phyloP scores from a whole-genome alignment of 2,329 filamentous ascomycete species.

The Colletotrichum sublineola region DNA sequence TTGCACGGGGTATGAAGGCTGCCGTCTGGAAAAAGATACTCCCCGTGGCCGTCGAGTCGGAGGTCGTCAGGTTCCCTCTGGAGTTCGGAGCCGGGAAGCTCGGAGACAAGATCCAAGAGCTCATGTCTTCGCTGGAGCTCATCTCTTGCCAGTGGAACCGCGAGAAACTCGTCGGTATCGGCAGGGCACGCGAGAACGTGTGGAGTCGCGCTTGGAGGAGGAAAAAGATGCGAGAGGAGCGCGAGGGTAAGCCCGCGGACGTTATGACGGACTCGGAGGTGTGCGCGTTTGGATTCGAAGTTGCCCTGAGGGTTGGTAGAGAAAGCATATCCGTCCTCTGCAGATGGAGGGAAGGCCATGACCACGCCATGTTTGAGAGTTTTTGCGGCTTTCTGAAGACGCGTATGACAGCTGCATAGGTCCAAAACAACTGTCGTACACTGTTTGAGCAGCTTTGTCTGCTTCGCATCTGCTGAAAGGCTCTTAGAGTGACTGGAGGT shows the following conservation, averaged over 20 bases:
- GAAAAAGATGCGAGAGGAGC: constrained; percentile 57
- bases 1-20: constrained; percentile 60
- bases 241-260: constrained; percentile 43
- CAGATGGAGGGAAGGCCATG: constrained; percentile 82
- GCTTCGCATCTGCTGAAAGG: too few species aligned
- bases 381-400: constrained; percentile 83
- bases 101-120: constrained; percentile 54
- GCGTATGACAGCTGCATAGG: not conserved
- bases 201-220: constrained; percentile 83
- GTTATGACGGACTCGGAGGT: constrained; percentile 48
- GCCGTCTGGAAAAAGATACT: constrained; percentile 58
- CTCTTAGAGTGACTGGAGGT: not conserved
- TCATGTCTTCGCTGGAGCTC: constrained; percentile 70
- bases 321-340: constrained; percentile 63
- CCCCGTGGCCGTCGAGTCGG: constrained; percentile 57
- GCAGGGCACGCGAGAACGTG: constrained; percentile 77
- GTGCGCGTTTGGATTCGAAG: constrained; percentile 69
- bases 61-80: constrained; percentile 61
- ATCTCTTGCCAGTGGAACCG: constrained; percentile 74
- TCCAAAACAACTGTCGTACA: not conserved
- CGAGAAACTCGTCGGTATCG: constrained; percentile 66
- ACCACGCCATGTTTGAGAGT: constrained; percentile 84
- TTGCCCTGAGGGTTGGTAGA: constrained; percentile 60
- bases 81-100: constrained; percentile 56
- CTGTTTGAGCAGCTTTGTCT: not conserved